These are phyloP conservation scores for Falciphora oryzae DNA, from an alignment of 2,329 filamentous ascomycete species.

Conservation along the genomic window DNA sequence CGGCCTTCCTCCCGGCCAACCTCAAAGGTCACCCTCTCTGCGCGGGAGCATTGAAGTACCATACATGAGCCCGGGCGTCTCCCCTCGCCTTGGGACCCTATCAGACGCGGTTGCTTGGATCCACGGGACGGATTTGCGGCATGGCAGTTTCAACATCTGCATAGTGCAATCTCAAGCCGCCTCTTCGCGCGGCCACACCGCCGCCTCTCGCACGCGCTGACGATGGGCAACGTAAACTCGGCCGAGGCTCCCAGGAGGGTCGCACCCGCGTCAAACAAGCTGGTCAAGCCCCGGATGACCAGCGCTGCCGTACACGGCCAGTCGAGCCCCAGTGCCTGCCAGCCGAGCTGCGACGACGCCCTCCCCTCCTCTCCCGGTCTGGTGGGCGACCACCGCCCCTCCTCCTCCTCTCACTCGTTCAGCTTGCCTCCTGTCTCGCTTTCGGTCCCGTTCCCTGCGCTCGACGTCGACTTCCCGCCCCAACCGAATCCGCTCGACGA, in stretches of 20 bases:
- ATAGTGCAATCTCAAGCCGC: slow-evolving; percentile 29
- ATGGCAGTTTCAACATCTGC: slow-evolving; percentile 33
- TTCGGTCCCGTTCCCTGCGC: slow-evolving; percentile 8
- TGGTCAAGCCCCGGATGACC: slow-evolving; percentile 44
- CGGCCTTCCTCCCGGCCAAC: slow-evolving; percentile 11
- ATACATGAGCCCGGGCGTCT: slow-evolving; percentile 23
- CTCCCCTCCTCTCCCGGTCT: slow-evolving; percentile 23
- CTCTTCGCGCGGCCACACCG: slow-evolving; percentile 9
- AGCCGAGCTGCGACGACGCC: slow-evolving; percentile 21
- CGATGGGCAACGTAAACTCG: slow-evolving; percentile 5
- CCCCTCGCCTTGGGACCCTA: slow-evolving; percentile 4
- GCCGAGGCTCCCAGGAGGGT: slow-evolving; percentile 33
- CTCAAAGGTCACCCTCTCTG: slow-evolving; percentile 4
- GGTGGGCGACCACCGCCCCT: slow-evolving; percentile 17
- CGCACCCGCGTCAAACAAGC: slow-evolving; percentile 35
- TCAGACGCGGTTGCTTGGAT: slow-evolving; percentile 9
- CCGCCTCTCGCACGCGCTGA: not conserved
- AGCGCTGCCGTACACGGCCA: slow-evolving; percentile 36
- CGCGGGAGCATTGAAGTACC: slow-evolving; percentile 9
- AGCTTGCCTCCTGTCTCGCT: slow-evolving; percentile 15
- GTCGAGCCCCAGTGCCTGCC: slow-evolving; percentile 30
- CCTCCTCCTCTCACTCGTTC: slow-evolving; percentile 18
- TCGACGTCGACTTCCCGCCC: slow-evolving; percentile 3
- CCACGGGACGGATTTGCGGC: slow-evolving; percentile 27
- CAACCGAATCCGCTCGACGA: not conserved